Conservation (phyloP, 169 alveolate species). For the Babesia microti region DNA sequence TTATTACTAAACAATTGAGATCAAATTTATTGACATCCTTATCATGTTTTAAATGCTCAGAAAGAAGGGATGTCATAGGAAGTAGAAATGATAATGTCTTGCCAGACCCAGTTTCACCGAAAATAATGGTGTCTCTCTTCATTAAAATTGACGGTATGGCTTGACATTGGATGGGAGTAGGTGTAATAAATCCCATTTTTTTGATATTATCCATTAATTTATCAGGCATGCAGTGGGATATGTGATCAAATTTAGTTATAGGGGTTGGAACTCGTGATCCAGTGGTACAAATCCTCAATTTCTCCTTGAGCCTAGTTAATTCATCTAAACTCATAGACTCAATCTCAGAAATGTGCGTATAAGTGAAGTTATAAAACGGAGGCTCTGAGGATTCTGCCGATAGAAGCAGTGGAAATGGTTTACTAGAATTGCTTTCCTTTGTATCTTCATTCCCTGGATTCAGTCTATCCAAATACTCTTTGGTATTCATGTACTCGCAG, state of each 20-base stretch:
- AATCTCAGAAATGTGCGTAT: constrained; percentile 8
- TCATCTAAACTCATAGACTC: constrained; percentile 15
- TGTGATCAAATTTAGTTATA: constrained; percentile 19
- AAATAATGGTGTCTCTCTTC: constrained; percentile 67
- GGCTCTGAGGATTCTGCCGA: too few relatives aligned
- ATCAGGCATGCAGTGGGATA: constrained; percentile 6
- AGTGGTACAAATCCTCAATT: constrained; percentile 24
- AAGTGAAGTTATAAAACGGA: too few relatives aligned
- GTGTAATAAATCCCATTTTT: constrained; percentile 53
- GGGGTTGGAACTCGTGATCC: constrained; percentile 47
- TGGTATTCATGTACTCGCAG: too few relatives aligned
- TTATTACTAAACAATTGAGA: constrained; percentile 47
- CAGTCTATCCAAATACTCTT: too few relatives aligned
- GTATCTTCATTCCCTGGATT: too few relatives aligned
- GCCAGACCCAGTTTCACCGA: constrained; percentile 83
- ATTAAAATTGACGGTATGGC: constrained; percentile 74
- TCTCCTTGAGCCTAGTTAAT: constrained; percentile 14
- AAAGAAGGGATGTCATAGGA: constrained; percentile 68
- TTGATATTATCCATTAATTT: constrained; percentile 7
- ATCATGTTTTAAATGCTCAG: constrained; percentile 57
- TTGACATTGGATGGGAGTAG: constrained; percentile 76
- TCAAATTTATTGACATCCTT: constrained; percentile 42
- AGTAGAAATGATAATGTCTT: constrained; percentile 76
- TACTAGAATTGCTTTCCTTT: too few relatives aligned
- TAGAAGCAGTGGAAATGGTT: too few relatives aligned